Evolutionary conservation across 164 flowering plant genomes (phyloP), one percentile per base, ranked within the genome.

Genomic region (Dillenia turbinata): DNA sequence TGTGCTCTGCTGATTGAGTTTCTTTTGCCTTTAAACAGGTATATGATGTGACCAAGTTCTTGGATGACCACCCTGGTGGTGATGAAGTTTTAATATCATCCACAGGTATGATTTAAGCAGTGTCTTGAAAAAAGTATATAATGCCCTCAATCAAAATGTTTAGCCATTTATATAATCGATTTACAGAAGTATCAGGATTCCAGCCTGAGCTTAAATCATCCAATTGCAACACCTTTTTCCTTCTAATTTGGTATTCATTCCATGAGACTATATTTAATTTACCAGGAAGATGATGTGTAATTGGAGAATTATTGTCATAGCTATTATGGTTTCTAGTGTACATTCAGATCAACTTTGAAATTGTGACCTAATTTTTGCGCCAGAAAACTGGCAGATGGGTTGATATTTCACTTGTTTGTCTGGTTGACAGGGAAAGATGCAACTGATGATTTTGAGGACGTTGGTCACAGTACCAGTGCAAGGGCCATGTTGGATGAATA

Each of bases 61-160:
- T 83, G 75, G 87, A 83, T 9, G 87, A 83, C 65, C 87, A 83
- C 73, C 87, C 87, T 10, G 87, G 87, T 43, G 87, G 87, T 24
- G 87, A 83, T 60, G 87, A 81, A 33, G 87, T 83, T 55, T 65
- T 83, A 64, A 51, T 83, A 69, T 68, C 80, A 12, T 73, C 83
- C n/a, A 79, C 83, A 67, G 87, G 87, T 83, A 73, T 17, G 40
- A 33, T 33, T 33, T 33, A 33, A 0, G 40, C 40, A 4, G 7
- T 4, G 40, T 33, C 40, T 33, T 33, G 40, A 33, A 33, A 5
- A 33, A 33, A 33, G 40, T 5, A 33, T 6, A 33, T 33, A 5
- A 33, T 33, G 40, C 40, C 40, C 40, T 33, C 40, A 5, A 33
- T 33, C 40, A 33, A 33, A 33, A 33, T 33, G 40, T 33, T 33